Base-by-base conservation (phyloP, 2,329 filamentous ascomycete species). In the Mollisia scopiformis region DNA sequence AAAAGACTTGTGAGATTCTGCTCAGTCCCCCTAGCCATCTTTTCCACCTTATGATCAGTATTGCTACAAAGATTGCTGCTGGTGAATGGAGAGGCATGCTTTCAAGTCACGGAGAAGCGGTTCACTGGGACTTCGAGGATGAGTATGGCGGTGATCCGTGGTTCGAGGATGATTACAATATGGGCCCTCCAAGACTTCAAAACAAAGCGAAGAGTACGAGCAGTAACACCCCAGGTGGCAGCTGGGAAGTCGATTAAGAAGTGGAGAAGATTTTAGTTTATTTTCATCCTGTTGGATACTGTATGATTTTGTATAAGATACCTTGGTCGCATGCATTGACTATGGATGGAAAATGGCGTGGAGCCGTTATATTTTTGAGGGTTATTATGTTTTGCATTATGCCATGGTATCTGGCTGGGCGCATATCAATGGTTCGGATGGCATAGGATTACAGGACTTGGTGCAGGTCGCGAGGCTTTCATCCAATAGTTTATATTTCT, bases 11-110 rank as follows among this genome's bases (percentile, higher is more conserved):
- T 64, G 87, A 91, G 55, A 82, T 95, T 30, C 82, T 96, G 3
- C 78, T 97, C 14, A 87, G 90, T 0, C 92, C 92, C n/a, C 92
- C 93, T 0, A 85, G 88, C 33, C 87, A 93, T 68, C 82, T 96
- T 1, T 84, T 96, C 35, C 82, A 86, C 27, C 79, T 96, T 41
- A 93, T 97, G 82, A 82, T 97, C 4, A 87, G 87, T 58, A 91
- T 97, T 59, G 91, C 93, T 0, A 88, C 90, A 0, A 87, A 85
- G 63, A 92, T 97, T 63, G 84, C 88, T 1, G 80, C 81, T 30
- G 85, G 84, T 19, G 81, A 85, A 76, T 87, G 83, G 88, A 78
- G 84, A 70, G 89, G 84, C 63, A 76, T 84, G 67, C 79, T 86
- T 14, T 80, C 82, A 54, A 84, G 84, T 11, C 77, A 80, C 55